These are phyloP conservation scores for Penicillium oxalicum DNA, from an alignment of 2,329 filamentous ascomycete species.

Conservation along the genomic window DNA sequence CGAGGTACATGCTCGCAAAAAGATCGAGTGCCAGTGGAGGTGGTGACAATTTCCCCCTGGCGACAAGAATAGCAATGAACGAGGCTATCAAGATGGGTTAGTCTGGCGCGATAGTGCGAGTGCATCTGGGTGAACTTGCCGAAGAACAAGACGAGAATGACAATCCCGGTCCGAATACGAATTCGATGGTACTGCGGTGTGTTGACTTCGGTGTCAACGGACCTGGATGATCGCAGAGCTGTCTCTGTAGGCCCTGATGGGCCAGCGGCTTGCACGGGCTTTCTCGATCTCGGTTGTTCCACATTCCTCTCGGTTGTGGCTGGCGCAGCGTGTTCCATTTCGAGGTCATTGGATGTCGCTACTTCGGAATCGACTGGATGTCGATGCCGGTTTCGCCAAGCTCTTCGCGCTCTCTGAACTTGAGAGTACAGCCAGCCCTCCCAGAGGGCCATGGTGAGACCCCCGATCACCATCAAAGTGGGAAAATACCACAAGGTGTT, in stretches of 20 bases:
- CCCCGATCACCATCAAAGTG: conserved; percentile 53
- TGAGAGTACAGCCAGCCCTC: conserved; percentile 51
- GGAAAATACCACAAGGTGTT: conserved; percentile 73
- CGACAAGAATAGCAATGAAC: conserved; percentile 54
- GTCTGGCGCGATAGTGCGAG: conserved; percentile 1
- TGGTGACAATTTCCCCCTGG: conserved; percentile 35
- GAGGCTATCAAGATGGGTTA: conserved; percentile 29
- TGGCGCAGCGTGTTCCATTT: conserved; percentile 4
- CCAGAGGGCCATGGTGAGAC: conserved; percentile 49
- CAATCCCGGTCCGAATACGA: conserved; percentile 32
- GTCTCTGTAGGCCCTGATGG: not conserved
- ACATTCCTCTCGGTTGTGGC: conserved; percentile 8
- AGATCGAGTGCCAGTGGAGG: conserved; percentile 52
- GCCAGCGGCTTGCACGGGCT: not conserved
- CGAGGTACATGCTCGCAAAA: conserved; percentile 68
- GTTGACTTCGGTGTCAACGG: not conserved
- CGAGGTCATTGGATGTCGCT: conserved; percentile 1
- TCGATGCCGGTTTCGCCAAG: conserved; percentile 15
- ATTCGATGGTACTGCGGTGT: conserved; percentile 28
- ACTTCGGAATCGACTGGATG: conserved; percentile 12
- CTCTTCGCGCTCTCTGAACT: conserved; percentile 28
- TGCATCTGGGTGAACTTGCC: conserved; percentile 20
- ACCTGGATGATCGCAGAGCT: not conserved
- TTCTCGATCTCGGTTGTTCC: conserved; percentile 10
- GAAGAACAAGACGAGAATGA: conserved; percentile 46